Conservation (phyloP, 2,329 filamentous ascomycete species). For the Fusarium bactridioides region DNA sequence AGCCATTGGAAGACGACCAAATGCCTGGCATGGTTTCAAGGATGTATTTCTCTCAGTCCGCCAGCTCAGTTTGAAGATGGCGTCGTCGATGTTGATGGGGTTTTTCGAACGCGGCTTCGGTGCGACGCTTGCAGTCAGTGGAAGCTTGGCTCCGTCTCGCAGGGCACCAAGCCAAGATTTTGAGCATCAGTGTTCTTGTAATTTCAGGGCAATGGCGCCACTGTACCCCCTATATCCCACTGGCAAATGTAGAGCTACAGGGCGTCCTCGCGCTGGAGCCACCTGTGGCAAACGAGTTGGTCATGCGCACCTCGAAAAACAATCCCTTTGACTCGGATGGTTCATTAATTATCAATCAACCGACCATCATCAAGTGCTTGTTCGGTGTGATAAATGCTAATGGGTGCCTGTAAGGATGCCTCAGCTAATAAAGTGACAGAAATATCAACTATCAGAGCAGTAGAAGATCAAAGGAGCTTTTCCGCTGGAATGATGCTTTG, state of each 20-base stretch:
- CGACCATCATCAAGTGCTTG: background rate
- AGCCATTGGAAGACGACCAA: slow-evolving; percentile 54
- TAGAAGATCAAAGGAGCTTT: background rate
- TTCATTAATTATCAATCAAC: background rate
- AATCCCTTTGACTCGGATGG: background rate
- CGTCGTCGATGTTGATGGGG: slow-evolving; percentile 39
- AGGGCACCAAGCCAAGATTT: slow-evolving; percentile 13
- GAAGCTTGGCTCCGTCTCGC: slow-evolving; percentile 14
- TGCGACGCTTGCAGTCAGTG: slow-evolving; percentile 36
- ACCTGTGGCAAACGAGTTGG: background rate
- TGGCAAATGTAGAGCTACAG: slow-evolving; percentile 11
- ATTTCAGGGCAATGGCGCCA: slow-evolving; percentile 18
- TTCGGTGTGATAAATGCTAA: background rate
- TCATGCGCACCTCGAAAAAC: background rate
- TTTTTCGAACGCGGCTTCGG: slow-evolving; percentile 39
- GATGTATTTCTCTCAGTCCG: slow-evolving; percentile 32
- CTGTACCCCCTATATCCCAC: slow-evolving; percentile 16
- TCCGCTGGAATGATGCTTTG: background rate
- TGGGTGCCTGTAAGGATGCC: background rate
- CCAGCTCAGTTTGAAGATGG: slow-evolving; percentile 40
- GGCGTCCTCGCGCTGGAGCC: slow-evolving; percentile 9
- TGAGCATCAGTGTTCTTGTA: slow-evolving; percentile 4
- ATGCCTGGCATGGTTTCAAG: slow-evolving; percentile 50
- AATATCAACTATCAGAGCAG: background rate
- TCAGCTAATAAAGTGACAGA: background rate